Conservation (phyloP, 2,329 filamentous ascomycete genomes). For the Alternaria sp. region DNA sequence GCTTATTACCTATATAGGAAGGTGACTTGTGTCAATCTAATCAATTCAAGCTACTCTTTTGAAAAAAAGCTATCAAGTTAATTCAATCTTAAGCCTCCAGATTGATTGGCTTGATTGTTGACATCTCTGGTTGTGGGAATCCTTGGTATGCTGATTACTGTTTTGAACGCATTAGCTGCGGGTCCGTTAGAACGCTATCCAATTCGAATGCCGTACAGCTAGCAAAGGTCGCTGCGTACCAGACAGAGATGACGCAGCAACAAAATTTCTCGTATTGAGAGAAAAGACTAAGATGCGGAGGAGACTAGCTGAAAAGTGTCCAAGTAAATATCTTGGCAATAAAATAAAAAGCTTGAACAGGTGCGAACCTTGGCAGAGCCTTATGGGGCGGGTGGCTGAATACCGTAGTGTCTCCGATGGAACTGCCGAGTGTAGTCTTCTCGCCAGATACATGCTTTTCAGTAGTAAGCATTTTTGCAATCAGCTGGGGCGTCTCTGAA, state of each 20-base stretch:
- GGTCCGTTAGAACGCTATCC: not conserved
- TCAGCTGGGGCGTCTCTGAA: not conserved
- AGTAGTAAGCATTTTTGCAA: not conserved
- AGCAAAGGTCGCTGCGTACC: not conserved
- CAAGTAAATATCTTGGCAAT: slow-evolving; percentile 14
- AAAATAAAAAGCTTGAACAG: slow-evolving; percentile 7
- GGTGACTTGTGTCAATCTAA: too few relatives aligned
- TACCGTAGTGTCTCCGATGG: slow-evolving; percentile 1
- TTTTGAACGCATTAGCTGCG: not conserved
- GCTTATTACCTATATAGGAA: too few relatives aligned
- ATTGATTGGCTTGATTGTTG: too few relatives aligned
- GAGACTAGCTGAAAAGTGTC: not conserved
- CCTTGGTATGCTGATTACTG: not conserved
- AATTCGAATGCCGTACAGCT: not conserved
- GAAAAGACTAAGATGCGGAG: not conserved
- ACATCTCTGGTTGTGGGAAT: not conserved
- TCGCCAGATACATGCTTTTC: not conserved
- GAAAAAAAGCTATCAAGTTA: too few relatives aligned
- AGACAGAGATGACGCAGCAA: not conserved
- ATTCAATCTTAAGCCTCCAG: too few relatives aligned
- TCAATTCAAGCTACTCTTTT: too few relatives aligned
- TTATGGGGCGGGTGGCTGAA: not conserved
- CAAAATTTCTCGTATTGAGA: not conserved
- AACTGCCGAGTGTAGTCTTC: not conserved
- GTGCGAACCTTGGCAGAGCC: not conserved